Evolutionary conservation across 106 monocot species (phyloP).

Genomic region (Iris macrosiphon): DNA sequence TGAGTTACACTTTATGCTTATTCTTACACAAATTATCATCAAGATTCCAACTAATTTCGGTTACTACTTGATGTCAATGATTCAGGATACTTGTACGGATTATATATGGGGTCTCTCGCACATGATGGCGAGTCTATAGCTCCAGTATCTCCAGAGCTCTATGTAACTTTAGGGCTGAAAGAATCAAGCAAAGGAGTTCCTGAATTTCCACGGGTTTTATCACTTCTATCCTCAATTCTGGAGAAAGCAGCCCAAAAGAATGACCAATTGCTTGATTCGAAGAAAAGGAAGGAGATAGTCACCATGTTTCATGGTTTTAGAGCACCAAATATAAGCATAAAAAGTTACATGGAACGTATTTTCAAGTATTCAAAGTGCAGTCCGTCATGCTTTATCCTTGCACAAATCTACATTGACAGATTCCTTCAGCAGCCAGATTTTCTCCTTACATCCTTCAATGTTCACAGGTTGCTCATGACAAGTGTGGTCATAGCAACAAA

Average conservation of each 20-base stretch:
- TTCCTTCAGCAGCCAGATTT: conserved; percentile 47
- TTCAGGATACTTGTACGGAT: conserved; percentile 3
- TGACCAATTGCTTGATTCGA: conserved; percentile 32
- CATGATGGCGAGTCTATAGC: conserved; percentile 6
- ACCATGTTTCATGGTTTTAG: conserved; percentile 66
- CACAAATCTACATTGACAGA: conserved; percentile 62
- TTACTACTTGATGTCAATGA: too few relatives aligned
- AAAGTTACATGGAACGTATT: conserved; percentile 52
- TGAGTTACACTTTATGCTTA: too few relatives aligned
- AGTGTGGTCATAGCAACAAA: conserved; percentile 62
- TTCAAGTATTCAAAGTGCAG: conserved; percentile 79
- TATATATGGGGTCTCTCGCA: conserved; percentile 25
- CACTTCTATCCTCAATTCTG: conserved; percentile 44
- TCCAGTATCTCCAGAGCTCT: conserved; percentile 21
- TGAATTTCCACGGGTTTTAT: conserved; percentile 39
- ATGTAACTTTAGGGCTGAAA: conserved; percentile 42
- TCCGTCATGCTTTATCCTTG: conserved; percentile 72
- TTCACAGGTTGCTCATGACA: conserved; percentile 65
- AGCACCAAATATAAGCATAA: conserved; percentile 46
- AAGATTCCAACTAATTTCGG: too few relatives aligned
- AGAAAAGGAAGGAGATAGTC: conserved; percentile 17
- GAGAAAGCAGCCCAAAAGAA: conserved; percentile 43
- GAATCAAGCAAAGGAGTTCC: conserved; percentile 24
- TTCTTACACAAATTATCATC: too few relatives aligned
- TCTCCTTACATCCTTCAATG: conserved; percentile 54